Evolutionary conservation across 2,329 filamentous ascomycete genomes (phyloP).

Genomic region (Epichloe festucae): DNA sequence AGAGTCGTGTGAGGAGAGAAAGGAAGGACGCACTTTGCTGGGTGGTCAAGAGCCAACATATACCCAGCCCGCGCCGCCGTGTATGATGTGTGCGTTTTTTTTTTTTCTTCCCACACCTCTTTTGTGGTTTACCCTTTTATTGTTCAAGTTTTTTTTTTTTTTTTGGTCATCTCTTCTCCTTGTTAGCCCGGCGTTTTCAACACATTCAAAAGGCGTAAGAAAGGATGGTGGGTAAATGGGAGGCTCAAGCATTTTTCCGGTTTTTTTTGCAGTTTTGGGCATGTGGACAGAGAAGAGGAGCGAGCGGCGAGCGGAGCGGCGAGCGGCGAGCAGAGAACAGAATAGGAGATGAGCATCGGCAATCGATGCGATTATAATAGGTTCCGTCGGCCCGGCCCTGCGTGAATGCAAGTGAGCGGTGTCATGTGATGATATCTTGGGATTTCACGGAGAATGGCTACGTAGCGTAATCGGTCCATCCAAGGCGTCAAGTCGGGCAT

Average conservation of each 20-base stretch:
- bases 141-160: not conserved
- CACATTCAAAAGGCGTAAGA: conserved; percentile 4
- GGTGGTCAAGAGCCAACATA: conserved; percentile 7
- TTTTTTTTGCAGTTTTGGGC: too few species aligned
- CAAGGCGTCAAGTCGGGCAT: too few species aligned
- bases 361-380: not conserved
- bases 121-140: not conserved
- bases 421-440: not conserved
- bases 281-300: too few species aligned
- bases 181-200: conserved; percentile 4
- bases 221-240: conserved; percentile 2
- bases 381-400: not conserved
- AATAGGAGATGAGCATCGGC: not conserved
- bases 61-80: conserved; percentile 2
- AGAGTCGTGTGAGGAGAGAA: not conserved
- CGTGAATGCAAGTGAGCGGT: not conserved
- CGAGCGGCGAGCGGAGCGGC: too few species aligned
- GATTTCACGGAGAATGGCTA: not conserved
- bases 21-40: not conserved
- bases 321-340: not conserved
- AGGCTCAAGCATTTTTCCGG: not conserved
- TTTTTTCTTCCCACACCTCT: not conserved
- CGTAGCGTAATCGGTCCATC: too few species aligned
- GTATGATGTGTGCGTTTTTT: not conserved
- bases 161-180: not conserved